Evolutionary conservation across 345 rosid species (phyloP).

Genomic region (Corchorus olitorius): DNA sequence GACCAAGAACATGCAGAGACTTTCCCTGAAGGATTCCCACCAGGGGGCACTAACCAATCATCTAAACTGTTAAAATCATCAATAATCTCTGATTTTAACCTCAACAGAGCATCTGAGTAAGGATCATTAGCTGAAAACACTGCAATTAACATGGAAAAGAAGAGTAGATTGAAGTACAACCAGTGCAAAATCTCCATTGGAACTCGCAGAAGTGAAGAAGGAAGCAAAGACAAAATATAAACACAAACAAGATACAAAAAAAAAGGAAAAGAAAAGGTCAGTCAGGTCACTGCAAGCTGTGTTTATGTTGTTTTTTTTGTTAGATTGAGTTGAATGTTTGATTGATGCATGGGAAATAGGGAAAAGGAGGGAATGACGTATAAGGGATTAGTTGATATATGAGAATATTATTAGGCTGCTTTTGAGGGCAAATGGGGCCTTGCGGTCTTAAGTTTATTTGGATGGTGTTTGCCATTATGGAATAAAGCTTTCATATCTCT

Average conservation of each 20-base stretch:
- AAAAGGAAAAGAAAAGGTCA: neutral
- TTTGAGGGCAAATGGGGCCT: conserved; percentile 44
- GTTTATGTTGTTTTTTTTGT: conserved; percentile 10
- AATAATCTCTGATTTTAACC: conserved; percentile 66
- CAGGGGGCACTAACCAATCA: conserved; percentile 66
- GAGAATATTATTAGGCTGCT: conserved; percentile 40
- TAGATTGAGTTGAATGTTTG: conserved; percentile 19
- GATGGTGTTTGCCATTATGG: conserved; percentile 48
- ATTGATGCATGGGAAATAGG: conserved; percentile 66
- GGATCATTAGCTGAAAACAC: conserved; percentile 47
- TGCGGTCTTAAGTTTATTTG: conserved; percentile 30
- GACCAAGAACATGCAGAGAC: conserved; percentile 79
- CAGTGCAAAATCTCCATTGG: conserved; percentile 59
- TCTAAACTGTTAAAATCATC: conserved; percentile 47
- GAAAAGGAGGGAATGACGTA: conserved; percentile 41
- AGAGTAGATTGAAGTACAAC: conserved; percentile 35
- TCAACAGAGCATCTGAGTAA: conserved; percentile 64
- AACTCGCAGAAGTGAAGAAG: conserved; percentile 32
- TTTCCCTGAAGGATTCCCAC: conserved; percentile 31
- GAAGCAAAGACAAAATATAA: conserved; percentile 19
- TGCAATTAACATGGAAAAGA: conserved; percentile 24
- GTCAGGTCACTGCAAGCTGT: conserved; percentile 22
- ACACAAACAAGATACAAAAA: neutral
- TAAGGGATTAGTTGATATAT: conserved; percentile 34
- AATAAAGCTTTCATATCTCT: conserved; percentile 24